Evolutionary conservation across 2,329 filamentous ascomycete species (phyloP), one percentile per base, ranked within the genome.

Genomic region (Herpomyces periplanetae): DNA sequence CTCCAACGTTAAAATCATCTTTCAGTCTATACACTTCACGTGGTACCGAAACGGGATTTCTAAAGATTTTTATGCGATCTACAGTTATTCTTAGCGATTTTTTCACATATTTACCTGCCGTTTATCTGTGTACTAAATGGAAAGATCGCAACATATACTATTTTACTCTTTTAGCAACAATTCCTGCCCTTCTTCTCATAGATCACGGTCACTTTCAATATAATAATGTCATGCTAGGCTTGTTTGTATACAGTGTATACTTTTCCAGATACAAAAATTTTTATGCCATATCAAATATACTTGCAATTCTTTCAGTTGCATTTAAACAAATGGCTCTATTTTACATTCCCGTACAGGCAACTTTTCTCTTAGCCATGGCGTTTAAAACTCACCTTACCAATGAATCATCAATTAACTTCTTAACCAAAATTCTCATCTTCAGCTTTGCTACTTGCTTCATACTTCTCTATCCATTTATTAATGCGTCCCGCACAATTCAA

Each of bases 321-420:
- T 96, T 91, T 47, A 96, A 96, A 45, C 80, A 96, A 38, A 96
- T 96, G 84, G 75, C 75, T 1, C 48, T 96, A 8, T 96, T 91
- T 42, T 96, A 88, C 38, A 71, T 84, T 3, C 73, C 84, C 7
- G 60, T 62, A 9, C 60, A 91, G 22, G 91, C 91, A 35, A 63
- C 69, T 13, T 96, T 73, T 32, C 55, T 96, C 2, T 45, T 91
- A 1, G 80, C 75, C 5, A 57, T 60, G 31, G 88, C 73, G 33
- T 30, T 84, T n/a, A 61, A 59, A 26, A 73, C 73, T 1, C 45
- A 47, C 5, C 39, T 73, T 30, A 59, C n/a, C n/a, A n/a, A n/a
- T n/a, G n/a, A n/a, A n/a, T n/a, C n/a, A n/a, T n/a, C n/a, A n/a
- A n/a, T 59, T 2, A 35, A 48, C 0, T 56, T 69, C 3, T 52